Base-by-base conservation (phyloP, 2,329 filamentous ascomycete genomes). In the Cryphonectria naterciae region DNA sequence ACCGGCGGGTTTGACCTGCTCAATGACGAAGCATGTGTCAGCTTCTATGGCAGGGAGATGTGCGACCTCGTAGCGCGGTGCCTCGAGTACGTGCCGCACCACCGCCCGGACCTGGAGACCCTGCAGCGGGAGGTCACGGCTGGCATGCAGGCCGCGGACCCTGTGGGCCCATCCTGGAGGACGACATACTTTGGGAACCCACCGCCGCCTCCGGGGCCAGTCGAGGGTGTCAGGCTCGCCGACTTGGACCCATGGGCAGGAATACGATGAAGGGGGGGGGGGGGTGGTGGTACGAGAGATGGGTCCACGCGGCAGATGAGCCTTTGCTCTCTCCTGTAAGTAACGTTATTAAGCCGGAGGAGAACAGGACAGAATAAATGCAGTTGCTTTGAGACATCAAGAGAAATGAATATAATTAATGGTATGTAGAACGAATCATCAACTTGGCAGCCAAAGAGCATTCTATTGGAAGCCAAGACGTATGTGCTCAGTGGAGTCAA, bases 31-130 rank as follows among this genome's bases (percentile, higher is more conserved):
- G 15, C 25, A 4, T 63, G 56, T n/a, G n/a, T 35, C 32, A 22
- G 19, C 25, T 28, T 17, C 39, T 68, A 70, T 35, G 64, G 66
- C 19, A 15, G 4, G 5, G 7, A 25, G 17, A 8, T 70, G n/a
- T 39, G 60, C 25, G 58, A 63, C n/a, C 43, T 68, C 2, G 68
- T 70, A 37, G 56, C 56, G 19, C 61, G 58, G 19, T 70, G 68
- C 22, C 65, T 70, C 25, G 41, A 54, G 68, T 52, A 66, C 1
- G 46, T 37, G 13, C 68, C 67, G 13, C 65, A 64, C 5, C 58
- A 58, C 37, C 68, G 68, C 4, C 68, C 68, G 5, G 43, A 11
- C 10, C 46, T 68, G 1, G 41, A 64, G 37, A 25, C 43, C 28
- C 39, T 70, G 39, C 68, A 70, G 25, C n/a, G 32, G 2, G 25